phyloP scores from a whole-genome alignment of 2,329 filamentous ascomycete genomes.

The Anthostomella pinea region DNA sequence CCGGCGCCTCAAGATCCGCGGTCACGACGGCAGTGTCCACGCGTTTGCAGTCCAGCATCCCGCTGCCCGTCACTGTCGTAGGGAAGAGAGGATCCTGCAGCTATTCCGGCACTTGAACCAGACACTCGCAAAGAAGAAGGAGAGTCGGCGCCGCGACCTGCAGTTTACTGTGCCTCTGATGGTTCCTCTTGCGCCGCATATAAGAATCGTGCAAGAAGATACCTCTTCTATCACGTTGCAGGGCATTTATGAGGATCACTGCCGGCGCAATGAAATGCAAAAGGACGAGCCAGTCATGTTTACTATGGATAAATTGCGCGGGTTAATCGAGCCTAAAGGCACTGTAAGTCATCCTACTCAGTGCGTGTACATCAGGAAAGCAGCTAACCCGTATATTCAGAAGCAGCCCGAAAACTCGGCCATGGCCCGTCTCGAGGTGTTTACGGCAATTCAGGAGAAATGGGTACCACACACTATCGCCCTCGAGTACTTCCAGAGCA shows the following conservation, averaged over 20 bases:
- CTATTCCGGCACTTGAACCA: slow-evolving; percentile 98
- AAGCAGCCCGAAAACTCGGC: slow-evolving; percentile 67
- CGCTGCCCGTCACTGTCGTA: slow-evolving; percentile 83
- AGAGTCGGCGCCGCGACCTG: slow-evolving; percentile 86
- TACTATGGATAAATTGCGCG: slow-evolving; percentile 89
- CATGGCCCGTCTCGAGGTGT: slow-evolving; percentile 82
- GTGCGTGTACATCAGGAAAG: neutral
- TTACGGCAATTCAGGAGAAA: slow-evolving; percentile 89
- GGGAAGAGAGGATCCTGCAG: slow-evolving; percentile 93
- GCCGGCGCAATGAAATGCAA: slow-evolving; percentile 77
- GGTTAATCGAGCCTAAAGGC: slow-evolving; percentile 67
- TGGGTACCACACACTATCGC: slow-evolving; percentile 82
- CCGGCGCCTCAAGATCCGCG: slow-evolving; percentile 89
- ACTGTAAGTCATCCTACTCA: slow-evolving; percentile 41
- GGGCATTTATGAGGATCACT: slow-evolving; percentile 94
- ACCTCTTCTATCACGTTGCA: slow-evolving; percentile 91
- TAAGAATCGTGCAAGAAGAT: slow-evolving; percentile 94
- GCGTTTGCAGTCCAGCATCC: slow-evolving; percentile 96
- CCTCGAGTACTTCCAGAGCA: slow-evolving; percentile 84
- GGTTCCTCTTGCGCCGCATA: slow-evolving; percentile 91
- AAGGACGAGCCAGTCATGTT: slow-evolving; percentile 96
- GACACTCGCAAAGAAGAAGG: slow-evolving; percentile 86
- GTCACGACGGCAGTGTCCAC: slow-evolving; percentile 96
- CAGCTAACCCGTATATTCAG: slow-evolving; percentile 38
- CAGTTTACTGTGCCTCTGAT: slow-evolving; percentile 96